phyloP scores from a whole-genome alignment of 148 eudicot genomes.

The Vaccinium corymbosum region DNA sequence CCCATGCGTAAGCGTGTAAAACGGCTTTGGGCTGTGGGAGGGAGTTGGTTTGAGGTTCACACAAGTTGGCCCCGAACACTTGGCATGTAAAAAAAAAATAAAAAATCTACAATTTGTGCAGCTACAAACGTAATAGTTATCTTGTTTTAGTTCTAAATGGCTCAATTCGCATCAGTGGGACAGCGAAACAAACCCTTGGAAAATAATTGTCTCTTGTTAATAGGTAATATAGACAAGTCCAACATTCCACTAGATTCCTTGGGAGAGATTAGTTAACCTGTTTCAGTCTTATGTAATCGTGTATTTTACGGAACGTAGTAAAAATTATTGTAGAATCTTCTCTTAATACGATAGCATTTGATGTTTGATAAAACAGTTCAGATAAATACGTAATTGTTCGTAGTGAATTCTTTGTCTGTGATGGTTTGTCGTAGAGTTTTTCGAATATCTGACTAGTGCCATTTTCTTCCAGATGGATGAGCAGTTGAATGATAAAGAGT shows the following conservation, averaged over 20 bases:
- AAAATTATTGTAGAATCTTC: not conserved
- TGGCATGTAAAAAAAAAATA: too few species aligned
- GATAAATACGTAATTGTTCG: too few species aligned
- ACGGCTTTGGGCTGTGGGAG: too few species aligned
- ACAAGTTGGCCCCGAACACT: too few species aligned
- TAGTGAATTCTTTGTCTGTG: not conserved
- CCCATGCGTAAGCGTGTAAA: too few species aligned
- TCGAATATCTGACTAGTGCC: not conserved
- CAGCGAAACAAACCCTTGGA: not conserved
- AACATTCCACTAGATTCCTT: not conserved
- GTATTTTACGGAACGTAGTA: too few species aligned
- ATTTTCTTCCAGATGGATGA: conserved; percentile 49
- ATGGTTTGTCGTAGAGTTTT: not conserved
- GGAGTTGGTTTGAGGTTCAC: too few species aligned
- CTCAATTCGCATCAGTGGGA: not conserved
- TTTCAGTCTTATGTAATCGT: not conserved
- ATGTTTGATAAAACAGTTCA: too few species aligned
- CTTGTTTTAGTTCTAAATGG: not conserved
- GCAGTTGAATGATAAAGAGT: conserved; percentile 35
- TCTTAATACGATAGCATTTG: too few species aligned
- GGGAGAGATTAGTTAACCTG: not conserved
- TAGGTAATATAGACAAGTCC: not conserved
- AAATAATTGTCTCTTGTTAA: not conserved
- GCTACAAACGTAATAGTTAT: not conserved
- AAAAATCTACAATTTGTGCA: not conserved